Percentiles rank a stretch among this genome's conserved stretches.
Conservation (phyloP, 2,329 filamentous ascomycete genomes). For the Fusarium coffeatum region DNA sequence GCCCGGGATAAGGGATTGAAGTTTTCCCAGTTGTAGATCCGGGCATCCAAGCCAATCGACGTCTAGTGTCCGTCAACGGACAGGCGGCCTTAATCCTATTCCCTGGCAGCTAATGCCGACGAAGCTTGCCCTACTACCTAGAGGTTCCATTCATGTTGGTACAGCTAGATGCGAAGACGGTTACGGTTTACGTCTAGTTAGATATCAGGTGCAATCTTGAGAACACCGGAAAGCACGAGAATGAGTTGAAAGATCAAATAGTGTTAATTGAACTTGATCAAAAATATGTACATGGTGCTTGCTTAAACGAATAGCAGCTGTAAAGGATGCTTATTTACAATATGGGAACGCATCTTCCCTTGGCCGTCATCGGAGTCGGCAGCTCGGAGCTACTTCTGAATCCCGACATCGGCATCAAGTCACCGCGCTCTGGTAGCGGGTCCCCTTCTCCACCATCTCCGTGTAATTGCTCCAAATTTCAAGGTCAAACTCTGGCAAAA, state of each 20-base stretch:
- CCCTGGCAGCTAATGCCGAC: not conserved
- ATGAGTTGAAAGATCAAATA: not conserved
- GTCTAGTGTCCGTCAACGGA: not conserved
- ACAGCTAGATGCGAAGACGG: not conserved
- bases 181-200: not conserved
- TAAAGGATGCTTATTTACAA: constrained; percentile 8
- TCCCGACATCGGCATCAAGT: not conserved
- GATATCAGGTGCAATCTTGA: no score
- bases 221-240: not conserved
- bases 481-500: not conserved
- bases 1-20: not conserved
- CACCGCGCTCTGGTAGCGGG: not conserved
- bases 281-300: not conserved
- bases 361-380: not conserved
- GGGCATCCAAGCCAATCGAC: not conserved
- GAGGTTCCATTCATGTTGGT: not conserved
- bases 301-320: not conserved
- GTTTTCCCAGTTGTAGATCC: not conserved
- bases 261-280: not conserved
- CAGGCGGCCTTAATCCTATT: not conserved
- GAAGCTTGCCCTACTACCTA: not conserved
- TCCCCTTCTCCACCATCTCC: not conserved
- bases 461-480: not conserved
- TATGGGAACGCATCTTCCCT: not conserved
- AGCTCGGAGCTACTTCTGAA: not conserved